Percentiles rank a stretch among this genome's conserved stretches.
These are phyloP conservation scores for Alternaria sp. DNA, from an alignment of 2,329 filamentous ascomycete species.

Conservation along the genomic window DNA sequence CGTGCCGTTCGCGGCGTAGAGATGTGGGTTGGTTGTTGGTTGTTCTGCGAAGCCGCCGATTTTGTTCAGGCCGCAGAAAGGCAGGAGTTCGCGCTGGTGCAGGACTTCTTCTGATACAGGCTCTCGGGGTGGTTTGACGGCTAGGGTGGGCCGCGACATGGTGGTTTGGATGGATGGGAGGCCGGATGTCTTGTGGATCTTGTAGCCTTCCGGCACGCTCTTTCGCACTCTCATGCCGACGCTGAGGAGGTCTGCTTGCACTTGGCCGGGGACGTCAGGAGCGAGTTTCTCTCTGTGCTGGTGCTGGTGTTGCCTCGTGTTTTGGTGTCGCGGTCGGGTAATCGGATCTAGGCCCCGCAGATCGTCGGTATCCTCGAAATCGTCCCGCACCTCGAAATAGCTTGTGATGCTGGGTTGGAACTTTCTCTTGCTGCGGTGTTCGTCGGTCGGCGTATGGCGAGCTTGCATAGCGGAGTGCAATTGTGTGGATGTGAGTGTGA, in stretches of 20 bases:
- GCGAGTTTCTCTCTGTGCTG: conserved; percentile 26
- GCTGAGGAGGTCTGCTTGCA: conserved; percentile 84
- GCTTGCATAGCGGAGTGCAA: conserved; percentile 16
- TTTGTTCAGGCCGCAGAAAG: conserved; percentile 82
- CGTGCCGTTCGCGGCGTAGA: conserved; percentile 44
- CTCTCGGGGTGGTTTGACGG: conserved; percentile 32
- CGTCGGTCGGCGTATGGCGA: conserved; percentile 23
- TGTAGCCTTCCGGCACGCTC: conserved; percentile 91
- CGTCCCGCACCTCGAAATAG: conserved; percentile 48
- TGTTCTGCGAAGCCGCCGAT: conserved; percentile 72
- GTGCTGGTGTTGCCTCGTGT: conserved; percentile 15
- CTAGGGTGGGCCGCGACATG: conserved; percentile 26
- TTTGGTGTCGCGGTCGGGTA: conserved; percentile 30
- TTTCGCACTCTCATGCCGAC: conserved; percentile 97
- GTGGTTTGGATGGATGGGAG: conserved; percentile 37
- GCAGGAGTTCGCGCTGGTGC: conserved; percentile 68
- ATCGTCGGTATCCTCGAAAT: conserved; percentile 28
- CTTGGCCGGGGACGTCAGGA: conserved; percentile 66
- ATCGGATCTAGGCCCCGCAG: conserved; percentile 36
- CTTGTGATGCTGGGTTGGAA: conserved; percentile 55
- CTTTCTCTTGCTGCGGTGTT: conserved; percentile 50
- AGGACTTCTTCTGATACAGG: conserved; percentile 29
- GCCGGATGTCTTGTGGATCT: conserved; percentile 64
- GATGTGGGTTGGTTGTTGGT: conserved; percentile 49
- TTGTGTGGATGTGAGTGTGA: not conserved